Percentiles rank a stretch among this genome's conserved stretches.
Conservation (phyloP, 257 asterid species). For the Solanum arcanum region DNA sequence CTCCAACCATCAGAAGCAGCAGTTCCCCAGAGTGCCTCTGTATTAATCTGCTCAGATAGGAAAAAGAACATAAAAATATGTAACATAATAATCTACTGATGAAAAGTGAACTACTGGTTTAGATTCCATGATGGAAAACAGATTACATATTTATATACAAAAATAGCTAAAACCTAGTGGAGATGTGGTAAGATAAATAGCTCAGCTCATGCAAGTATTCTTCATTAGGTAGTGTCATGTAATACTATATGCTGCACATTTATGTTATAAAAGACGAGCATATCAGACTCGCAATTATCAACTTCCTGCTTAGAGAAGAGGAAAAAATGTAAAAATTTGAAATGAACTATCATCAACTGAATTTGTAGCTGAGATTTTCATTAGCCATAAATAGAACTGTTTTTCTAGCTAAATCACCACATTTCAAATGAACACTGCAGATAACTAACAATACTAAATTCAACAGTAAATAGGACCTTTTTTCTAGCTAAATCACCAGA, state of each 20-base stretch:
- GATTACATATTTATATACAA: neutral
- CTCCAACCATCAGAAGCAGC: conserved; percentile 89
- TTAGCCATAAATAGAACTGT: neutral
- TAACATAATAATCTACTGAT: neutral
- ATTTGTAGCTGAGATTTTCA: neutral
- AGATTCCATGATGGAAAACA: neutral
- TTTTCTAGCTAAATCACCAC: neutral
- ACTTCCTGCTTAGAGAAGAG: neutral
- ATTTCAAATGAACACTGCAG: neutral
- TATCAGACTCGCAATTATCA: neutral
- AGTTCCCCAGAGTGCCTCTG: conserved; percentile 67
- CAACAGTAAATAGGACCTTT: neutral
- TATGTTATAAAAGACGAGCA: neutral
- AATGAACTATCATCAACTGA: neutral
- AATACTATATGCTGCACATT: neutral
- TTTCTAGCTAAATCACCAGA: neutral
- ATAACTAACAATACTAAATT: neutral
- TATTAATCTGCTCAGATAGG: conserved; percentile 45
- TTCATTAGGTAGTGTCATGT: neutral
- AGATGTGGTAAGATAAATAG: neutral
- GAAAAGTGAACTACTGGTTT: neutral
- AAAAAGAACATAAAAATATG: conserved; percentile 1
- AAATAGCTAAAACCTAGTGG: neutral
- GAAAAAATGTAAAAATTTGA: neutral
- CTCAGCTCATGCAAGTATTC: neutral